Percentiles rank a stretch among this genome's conserved stretches.
Evolutionary conservation across 2,329 filamentous ascomycete species (phyloP).

Genomic region (Coniella lustricola): DNA sequence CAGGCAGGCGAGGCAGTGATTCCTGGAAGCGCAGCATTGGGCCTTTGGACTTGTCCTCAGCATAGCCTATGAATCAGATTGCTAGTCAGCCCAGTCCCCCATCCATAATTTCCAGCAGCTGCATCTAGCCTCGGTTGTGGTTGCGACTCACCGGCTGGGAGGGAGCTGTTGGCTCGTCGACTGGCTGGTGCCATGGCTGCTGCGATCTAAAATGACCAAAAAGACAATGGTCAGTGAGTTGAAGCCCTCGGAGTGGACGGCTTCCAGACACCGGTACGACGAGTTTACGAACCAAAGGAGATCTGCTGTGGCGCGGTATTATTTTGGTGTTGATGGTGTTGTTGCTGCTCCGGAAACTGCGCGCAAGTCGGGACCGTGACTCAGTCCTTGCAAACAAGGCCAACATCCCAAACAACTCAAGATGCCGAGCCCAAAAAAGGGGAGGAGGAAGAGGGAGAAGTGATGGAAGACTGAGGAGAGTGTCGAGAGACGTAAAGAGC

Average conservation of each 20-base stretch:
- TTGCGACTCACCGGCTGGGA: constrained; percentile 40
- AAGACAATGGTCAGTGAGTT: neutral
- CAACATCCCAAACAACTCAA: constrained; percentile 27
- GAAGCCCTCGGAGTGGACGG: neutral
- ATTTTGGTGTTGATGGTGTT: constrained; percentile 22
- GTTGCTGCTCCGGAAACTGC: constrained; percentile 6
- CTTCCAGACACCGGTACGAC: too few species aligned
- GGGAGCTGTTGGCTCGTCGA: constrained; percentile 51
- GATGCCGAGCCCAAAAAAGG: neutral
- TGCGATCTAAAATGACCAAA: constrained; percentile 23
- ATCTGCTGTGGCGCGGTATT: constrained; percentile 19
- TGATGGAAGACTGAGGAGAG: neutral
- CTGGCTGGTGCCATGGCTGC: constrained; percentile 45
- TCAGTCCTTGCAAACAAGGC: constrained; percentile 28
- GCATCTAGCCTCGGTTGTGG: neutral
- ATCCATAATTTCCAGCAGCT: constrained; percentile 1
- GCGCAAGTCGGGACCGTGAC: constrained; percentile 24
- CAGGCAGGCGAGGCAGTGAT: constrained; percentile 71
- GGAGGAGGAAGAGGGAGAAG: neutral
- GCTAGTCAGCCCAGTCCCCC: constrained; percentile 10
- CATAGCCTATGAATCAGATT: constrained; percentile 53
- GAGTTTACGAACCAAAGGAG: constrained; percentile 25
- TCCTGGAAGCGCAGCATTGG: constrained; percentile 80
- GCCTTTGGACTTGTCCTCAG: constrained; percentile 71
- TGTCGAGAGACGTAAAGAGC: neutral